Conservation (phyloP, 345 rosid genomes). For the Citrus hindsii region DNA sequence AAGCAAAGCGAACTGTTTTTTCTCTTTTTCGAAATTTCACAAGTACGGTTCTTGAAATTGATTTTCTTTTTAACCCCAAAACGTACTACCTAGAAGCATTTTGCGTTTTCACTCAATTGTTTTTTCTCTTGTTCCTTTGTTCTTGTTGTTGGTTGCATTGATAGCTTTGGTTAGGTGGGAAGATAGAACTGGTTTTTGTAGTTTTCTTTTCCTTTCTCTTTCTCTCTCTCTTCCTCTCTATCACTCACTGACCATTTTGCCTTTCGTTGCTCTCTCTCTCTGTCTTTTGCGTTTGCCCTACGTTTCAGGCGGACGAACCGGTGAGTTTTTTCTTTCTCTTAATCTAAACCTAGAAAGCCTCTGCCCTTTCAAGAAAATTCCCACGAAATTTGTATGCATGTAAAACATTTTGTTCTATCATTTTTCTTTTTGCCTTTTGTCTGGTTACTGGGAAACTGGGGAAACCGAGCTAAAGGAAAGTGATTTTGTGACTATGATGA, state of each 20-base stretch:
- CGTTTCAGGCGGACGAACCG: slow-evolving; percentile 56
- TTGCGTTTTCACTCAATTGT: slow-evolving; percentile 7
- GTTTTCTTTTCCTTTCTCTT: slow-evolving; percentile 5
- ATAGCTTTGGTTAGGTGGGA: slow-evolving; percentile 35
- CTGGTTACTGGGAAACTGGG: background rate
- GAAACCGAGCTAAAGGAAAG: background rate
- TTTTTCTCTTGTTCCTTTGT: slow-evolving; percentile 34
- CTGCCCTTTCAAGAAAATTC: background rate
- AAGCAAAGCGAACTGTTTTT: no score
- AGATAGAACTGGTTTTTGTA: slow-evolving; percentile 24
- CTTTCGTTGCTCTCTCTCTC: background rate
- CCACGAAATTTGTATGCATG: background rate
- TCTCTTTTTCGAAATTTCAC: no score
- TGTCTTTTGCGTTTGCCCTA: slow-evolving; percentile 6
- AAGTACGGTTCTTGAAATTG: background rate
- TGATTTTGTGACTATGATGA: background rate
- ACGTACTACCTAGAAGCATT: no score
- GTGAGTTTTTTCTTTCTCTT: slow-evolving; percentile 24
- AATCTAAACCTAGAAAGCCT: slow-evolving; percentile 24
- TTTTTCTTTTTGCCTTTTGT: slow-evolving; percentile 3
- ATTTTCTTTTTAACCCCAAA: background rate
- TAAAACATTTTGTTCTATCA: background rate
- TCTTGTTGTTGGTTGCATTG: slow-evolving; percentile 39
- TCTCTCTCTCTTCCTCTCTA: background rate
- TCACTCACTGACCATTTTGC: background rate